A percentile compares a stretch with the other conserved stretches of the same genome.
These are phyloP conservation scores for Fusarium liriodendri DNA, from an alignment of 2,329 filamentous ascomycete species.

Conservation along the genomic window DNA sequence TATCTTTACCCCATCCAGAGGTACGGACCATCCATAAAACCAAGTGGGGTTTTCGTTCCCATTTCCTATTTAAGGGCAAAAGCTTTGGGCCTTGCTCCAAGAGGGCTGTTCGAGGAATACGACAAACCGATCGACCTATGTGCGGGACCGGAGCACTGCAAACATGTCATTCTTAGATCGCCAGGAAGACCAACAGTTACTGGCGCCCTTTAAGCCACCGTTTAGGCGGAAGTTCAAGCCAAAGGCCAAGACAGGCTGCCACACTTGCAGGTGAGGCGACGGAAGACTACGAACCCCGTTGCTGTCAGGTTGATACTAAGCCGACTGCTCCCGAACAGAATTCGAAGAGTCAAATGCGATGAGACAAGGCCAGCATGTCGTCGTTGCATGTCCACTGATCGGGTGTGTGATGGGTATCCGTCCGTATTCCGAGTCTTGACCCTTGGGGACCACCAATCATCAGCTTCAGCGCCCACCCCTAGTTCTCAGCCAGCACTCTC, in stretches of 20 bases:
- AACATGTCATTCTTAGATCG: background rate
- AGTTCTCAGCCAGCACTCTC: background rate
- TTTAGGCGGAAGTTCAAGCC: background rate
- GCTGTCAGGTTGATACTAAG: background rate
- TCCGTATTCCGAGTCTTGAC: background rate
- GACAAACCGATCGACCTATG: background rate
- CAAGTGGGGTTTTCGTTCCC: background rate
- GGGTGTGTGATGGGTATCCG: background rate
- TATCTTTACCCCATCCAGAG: background rate
- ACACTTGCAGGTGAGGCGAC: constrained; percentile 4
- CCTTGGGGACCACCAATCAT: background rate
- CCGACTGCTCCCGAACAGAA: background rate
- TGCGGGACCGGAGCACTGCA: background rate
- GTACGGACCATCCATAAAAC: background rate
- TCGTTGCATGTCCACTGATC: background rate
- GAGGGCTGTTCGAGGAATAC: background rate
- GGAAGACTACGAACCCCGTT: background rate
- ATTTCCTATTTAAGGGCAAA: constrained; percentile 1
- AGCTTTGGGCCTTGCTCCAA: background rate
- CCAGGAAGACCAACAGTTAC: background rate
- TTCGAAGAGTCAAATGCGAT: constrained; percentile 16
- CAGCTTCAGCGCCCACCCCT: background rate
- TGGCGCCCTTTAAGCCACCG: background rate
- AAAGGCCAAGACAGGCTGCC: constrained; percentile 2
- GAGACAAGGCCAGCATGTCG: background rate